These are phyloP conservation scores for Vitis hybrid DNA, from an alignment of 177 flowering plant genomes.

Conservation along the genomic window DNA sequence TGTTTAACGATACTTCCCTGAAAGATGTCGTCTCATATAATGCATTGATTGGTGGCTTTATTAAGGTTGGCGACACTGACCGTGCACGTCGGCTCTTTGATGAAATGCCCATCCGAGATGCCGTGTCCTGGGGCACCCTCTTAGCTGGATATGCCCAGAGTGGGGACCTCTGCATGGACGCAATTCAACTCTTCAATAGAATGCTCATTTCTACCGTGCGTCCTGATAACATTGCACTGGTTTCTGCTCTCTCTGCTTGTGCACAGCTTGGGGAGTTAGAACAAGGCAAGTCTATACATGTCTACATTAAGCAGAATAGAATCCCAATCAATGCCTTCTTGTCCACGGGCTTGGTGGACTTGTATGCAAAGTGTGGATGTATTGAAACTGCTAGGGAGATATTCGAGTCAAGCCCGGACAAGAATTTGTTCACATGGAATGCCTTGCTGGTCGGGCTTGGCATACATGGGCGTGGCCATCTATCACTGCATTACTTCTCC, in stretches of 20 bases:
- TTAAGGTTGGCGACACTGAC: constrained; percentile 44
- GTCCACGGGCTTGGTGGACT: constrained; percentile 66
- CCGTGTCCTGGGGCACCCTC: constrained; percentile 71
- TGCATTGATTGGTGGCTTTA: constrained; percentile 52
- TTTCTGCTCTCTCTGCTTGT: constrained; percentile 72
- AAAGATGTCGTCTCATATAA: constrained; percentile 63
- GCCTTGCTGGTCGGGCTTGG: constrained; percentile 73
- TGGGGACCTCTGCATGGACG: constrained; percentile 35
- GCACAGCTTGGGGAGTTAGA: constrained; percentile 60
- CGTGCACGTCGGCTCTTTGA: constrained; percentile 52
- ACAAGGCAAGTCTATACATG: constrained; percentile 48
- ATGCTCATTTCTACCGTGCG: constrained; percentile 39
- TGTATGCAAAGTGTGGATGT: constrained; percentile 81
- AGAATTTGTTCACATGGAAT: constrained; percentile 73
- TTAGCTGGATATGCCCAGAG: constrained; percentile 58
- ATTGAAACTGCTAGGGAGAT: constrained; percentile 48
- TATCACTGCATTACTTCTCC: constrained; percentile 39
- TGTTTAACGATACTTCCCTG: constrained; percentile 39
- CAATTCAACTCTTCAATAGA: constrained; percentile 37
- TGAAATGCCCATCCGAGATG: constrained; percentile 48
- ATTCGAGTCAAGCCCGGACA: constrained; percentile 45
- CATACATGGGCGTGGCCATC: constrained; percentile 59
- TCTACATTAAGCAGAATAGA: constrained; percentile 32
- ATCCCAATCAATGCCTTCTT: constrained; percentile 41
- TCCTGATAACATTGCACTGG: constrained; percentile 42